Base-by-base conservation (phyloP, 139 green algal genomes). In the Chlamydomonas schloesseri region DNA sequence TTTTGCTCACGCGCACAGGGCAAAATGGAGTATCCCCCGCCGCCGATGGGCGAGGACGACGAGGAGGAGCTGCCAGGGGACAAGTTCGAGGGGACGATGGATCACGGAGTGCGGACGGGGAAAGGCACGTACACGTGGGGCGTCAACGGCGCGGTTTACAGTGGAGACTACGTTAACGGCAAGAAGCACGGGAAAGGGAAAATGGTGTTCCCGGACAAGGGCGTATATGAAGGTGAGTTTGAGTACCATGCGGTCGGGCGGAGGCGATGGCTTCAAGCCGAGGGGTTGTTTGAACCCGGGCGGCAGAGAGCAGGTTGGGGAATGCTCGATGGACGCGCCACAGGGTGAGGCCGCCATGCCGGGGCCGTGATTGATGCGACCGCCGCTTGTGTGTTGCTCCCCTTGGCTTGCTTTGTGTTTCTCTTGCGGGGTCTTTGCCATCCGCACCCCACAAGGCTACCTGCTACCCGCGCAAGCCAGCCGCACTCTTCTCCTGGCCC, bases 81-180 rank as follows among this genome's bases (percentile, higher is more conserved):
- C 81, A 90, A 33, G 47, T 94, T 88, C 77, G 89, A 93, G 68
- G 93, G 93, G 18, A 70, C 14, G 10, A 84, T 95, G 73, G 71
- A 86, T 58, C 70, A 93, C 55, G 93, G 93, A 14, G 80, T 90
- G 29, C 88, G 91, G 10, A 24, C 90, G 21, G 92, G 91, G 37
- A 80, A 84, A 82, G 92, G 92, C 13, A 94, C 87, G 3, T 95
- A 95, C 80, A 94, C 89, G 2, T 95, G 91, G 89, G 71, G 65
- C 53, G 73, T 46, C 31, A 89, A 89, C 71, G 91, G 91, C 6
- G 88, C 89, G 31, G 69, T 87, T 20, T 95, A 93, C 82, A 69
- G 83, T 28, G 93, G 93, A 0, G 64, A 90, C 2, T 95, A 95
- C 58, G 60, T 86, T 8, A 73, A 90, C 60, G 89, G 91, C 53